Conservation (phyloP, 371 early-diverging fungal species). For the Rhizomucor pusillus region DNA sequence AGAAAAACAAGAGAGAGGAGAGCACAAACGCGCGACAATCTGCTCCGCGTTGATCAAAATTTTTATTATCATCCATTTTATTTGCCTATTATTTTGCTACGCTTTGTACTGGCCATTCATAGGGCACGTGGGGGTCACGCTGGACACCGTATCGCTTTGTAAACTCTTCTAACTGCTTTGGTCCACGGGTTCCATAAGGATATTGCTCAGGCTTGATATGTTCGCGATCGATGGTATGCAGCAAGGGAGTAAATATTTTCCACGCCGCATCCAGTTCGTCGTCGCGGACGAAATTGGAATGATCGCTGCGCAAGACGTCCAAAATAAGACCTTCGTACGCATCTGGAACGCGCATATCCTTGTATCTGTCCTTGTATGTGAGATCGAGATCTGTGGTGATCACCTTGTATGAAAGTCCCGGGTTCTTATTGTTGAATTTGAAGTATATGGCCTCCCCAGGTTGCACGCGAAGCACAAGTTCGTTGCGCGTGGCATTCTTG, state of each 20-base stretch:
- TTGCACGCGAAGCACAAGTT: conserved; percentile 94
- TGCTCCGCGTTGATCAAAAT: neutral
- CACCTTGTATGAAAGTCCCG: conserved; percentile 67
- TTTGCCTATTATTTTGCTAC: conserved; percentile 13
- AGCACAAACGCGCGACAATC: neutral
- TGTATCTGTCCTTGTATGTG: conserved; percentile 84
- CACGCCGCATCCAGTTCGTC: conserved; percentile 96
- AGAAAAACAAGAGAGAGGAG: too few species aligned
- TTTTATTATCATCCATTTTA: neutral
- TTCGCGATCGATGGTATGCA: conserved; percentile 81
- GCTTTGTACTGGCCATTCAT: conserved; percentile 25
- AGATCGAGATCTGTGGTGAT: conserved; percentile 90
- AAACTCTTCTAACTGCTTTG: conserved; percentile 71
- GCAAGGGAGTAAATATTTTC: conserved; percentile 95
- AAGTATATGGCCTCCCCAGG: conserved; percentile 97
- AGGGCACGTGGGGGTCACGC: conserved; percentile 18
- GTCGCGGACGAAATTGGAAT: conserved; percentile 95
- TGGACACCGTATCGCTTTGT: conserved; percentile 67
- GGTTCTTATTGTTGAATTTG: conserved; percentile 95
- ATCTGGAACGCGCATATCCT: conserved; percentile 87
- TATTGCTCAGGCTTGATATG: conserved; percentile 74
- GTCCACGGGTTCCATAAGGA: conserved; percentile 89
- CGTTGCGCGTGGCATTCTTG: conserved; percentile 78
- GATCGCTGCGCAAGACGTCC: conserved; percentile 88
- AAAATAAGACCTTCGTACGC: conserved; percentile 94